phyloP scores from a whole-genome alignment of 352 stramenopile genomes.

The Elongisporangium anandrum region DNA sequence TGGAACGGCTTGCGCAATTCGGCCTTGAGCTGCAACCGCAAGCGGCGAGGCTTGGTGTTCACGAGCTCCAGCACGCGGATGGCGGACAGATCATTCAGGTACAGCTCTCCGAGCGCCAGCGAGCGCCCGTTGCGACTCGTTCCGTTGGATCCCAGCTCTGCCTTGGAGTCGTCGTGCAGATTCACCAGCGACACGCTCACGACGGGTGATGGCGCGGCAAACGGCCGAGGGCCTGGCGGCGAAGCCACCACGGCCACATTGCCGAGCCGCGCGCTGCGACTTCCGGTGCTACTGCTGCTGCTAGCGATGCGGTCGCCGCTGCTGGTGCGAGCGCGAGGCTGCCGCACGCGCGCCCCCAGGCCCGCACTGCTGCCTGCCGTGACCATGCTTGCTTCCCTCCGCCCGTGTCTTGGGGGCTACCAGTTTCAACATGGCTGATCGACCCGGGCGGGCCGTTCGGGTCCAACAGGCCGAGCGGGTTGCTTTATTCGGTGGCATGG shows the following conservation, averaged over 20 bases:
- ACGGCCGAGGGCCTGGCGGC: conserved; percentile 2
- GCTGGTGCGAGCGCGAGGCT: not conserved
- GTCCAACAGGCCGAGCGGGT: too few relatives aligned
- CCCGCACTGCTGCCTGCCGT: not conserved
- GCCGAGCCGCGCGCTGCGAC: not conserved
- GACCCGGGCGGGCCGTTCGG: too few relatives aligned
- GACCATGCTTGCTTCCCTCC: not conserved
- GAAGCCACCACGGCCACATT: conserved; percentile 2
- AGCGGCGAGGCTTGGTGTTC: conserved; percentile 44
- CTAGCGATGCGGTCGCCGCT: not conserved
- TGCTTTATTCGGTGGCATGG: too few relatives aligned
- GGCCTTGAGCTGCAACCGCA: conserved; percentile 62
- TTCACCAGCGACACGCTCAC: conserved; percentile 55
- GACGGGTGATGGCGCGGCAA: conserved; percentile 19
- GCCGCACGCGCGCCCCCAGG: not conserved
- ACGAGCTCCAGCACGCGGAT: conserved; percentile 79
- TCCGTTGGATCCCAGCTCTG: conserved; percentile 28
- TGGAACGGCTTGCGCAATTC: conserved; percentile 85
- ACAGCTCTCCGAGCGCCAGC: conserved; percentile 75
- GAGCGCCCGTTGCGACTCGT: conserved; percentile 42
- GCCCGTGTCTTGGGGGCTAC: not conserved
- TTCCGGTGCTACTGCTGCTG: not conserved
- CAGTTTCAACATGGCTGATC: not conserved
- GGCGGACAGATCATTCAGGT: conserved; percentile 84
- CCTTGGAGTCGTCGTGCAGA: conserved; percentile 47